Base-by-base conservation (phyloP, 139 green algal genomes). In the Micractinium sp. region DNA sequence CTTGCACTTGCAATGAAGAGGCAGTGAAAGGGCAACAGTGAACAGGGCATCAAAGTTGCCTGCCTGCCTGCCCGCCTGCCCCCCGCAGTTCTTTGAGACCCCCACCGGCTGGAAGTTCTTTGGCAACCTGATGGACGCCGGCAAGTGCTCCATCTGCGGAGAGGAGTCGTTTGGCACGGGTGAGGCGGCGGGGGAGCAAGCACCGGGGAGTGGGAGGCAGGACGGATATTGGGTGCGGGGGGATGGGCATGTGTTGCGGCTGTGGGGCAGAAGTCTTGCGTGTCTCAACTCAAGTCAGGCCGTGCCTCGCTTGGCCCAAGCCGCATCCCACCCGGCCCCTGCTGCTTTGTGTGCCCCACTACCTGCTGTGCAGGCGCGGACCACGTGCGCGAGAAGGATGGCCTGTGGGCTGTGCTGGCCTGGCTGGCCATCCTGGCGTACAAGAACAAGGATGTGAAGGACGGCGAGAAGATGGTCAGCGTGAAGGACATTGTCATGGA, bases 81-180 rank as follows among this genome's bases (percentile, higher is more conserved):
- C 7, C 47, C 47, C 9, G 47, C 98, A 96, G 93, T 99, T 99
- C 93, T 99, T 98, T 91, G 97, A 99, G 94, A 97, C 97, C 0
- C 98, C 98, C 86, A 99, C 98, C 29, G 98, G 97, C 83, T 99
- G 98, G 97, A 99, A 99, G 93, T 99, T 98, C 94, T 99, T 99
- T 82, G 97, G 97, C 92, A 99, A 99, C 93, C 95, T 99, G 22
- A 99, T 99, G 98, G 97, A 99, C 86, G 95, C 97, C 73, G 97
- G 95, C 83, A 94, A 98, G 93, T 99, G 97, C 94, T 96, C 90
- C 61, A 93, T 99, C 53, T 99, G 97, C 85, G 98, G 98, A 22
- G 98, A 99, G 95, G 98, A 99, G 95, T 97, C 93, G 82, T 99
- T 99, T 81, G 98, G 98, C 63, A 99, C 98, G 2, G 97, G 85